A percentile compares a stretch with the other conserved stretches of the same genome.
phyloP scores from a whole-genome alignment of 2,329 filamentous ascomycete species.

The Colletotrichum endophyticum region DNA sequence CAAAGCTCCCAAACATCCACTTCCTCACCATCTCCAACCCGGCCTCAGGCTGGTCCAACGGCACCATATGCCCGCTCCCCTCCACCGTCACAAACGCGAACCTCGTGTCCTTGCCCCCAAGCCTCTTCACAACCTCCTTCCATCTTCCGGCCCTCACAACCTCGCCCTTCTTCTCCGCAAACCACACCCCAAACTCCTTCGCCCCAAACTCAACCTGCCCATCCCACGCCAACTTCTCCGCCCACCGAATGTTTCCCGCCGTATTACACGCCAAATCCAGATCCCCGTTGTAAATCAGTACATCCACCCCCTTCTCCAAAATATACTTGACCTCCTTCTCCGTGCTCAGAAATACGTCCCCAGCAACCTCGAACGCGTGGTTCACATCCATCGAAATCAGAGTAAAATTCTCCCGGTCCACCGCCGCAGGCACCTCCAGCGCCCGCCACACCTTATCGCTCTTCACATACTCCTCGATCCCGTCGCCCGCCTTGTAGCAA shows the following conservation, averaged over 20 bases:
- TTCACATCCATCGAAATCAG: constrained; percentile 5
- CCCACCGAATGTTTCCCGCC: constrained; percentile 36
- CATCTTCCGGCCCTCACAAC: not conserved
- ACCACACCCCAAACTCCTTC: constrained; percentile 26
- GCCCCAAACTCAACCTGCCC: constrained; percentile 45
- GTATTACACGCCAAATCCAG: constrained; percentile 24
- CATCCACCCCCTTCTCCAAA: constrained; percentile 19
- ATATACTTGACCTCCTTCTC: not conserved
- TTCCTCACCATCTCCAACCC: constrained; percentile 21
- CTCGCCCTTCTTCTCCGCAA: constrained; percentile 3
- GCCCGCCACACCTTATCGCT: constrained; percentile 18
- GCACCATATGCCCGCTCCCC: constrained; percentile 45
- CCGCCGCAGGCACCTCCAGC: constrained; percentile 22
- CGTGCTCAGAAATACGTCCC: constrained; percentile 16
- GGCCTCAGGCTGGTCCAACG: constrained; percentile 21
- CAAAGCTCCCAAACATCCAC: constrained; percentile 18
- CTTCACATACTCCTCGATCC: constrained; percentile 29
- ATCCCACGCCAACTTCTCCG: constrained; percentile 45
- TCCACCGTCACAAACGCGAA: constrained; percentile 33
- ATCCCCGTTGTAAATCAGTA: constrained; percentile 28
- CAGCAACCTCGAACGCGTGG: constrained; percentile 18
- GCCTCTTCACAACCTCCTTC: constrained; percentile 8
- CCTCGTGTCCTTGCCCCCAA: not conserved
- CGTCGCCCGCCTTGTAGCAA: constrained; percentile 37
- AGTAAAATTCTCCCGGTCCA: not conserved